A percentile compares a stretch with the other conserved stretches of the same genome.
phyloP scores from a whole-genome alignment of 805 yeast genomes.

The Yarrowia deformans region DNA sequence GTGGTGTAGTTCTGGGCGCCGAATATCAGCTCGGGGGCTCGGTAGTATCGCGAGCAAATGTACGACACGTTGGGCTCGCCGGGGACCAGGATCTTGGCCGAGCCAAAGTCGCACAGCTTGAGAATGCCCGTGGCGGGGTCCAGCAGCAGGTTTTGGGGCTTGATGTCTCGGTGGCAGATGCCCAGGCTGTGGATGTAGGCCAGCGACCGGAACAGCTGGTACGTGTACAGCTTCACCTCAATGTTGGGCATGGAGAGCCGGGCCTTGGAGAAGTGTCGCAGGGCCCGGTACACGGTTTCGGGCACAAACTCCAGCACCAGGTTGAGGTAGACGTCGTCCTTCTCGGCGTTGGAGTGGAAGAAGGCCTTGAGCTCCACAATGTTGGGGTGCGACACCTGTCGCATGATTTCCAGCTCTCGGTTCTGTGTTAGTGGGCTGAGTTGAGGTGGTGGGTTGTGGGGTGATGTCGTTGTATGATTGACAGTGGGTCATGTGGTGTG shows the following conservation, averaged over 20 bases:
- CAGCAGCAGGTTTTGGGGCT: conserved; percentile 86
- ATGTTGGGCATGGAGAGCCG: conserved; percentile 83
- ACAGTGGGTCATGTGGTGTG: too few species aligned
- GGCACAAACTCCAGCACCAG: conserved; percentile 92
- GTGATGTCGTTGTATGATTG: too few species aligned
- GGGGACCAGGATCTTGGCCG: conserved; percentile 89
- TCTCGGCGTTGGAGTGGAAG: conserved; percentile 78
- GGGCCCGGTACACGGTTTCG: conserved; percentile 92
- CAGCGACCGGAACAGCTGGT: conserved; percentile 76
- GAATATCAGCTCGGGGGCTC: conserved; percentile 97
- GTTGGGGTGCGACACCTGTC: conserved; percentile 81
- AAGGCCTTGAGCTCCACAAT: conserved; percentile 87
- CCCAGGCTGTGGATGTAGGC: conserved; percentile 74
- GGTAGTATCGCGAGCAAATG: conserved; percentile 93
- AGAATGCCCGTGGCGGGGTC: conserved; percentile 85
- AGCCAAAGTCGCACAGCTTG: conserved; percentile 95
- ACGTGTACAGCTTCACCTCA: conserved; percentile 89
- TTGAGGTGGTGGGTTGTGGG: neutral
- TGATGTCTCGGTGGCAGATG: conserved; percentile 91
- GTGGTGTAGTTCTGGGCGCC: conserved; percentile 97
- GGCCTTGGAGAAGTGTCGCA: conserved; percentile 67
- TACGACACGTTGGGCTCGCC: conserved; percentile 94
- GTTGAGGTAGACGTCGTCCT: conserved; percentile 84
- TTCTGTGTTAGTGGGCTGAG: conserved; percentile 58
- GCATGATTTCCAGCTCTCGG: conserved; percentile 97